A percentile compares a stretch with the other conserved stretches of the same genome.
These are phyloP conservation scores for Lipomyces lipofer DNA, from an alignment of 805 yeast genomes.

Conservation along the genomic window DNA sequence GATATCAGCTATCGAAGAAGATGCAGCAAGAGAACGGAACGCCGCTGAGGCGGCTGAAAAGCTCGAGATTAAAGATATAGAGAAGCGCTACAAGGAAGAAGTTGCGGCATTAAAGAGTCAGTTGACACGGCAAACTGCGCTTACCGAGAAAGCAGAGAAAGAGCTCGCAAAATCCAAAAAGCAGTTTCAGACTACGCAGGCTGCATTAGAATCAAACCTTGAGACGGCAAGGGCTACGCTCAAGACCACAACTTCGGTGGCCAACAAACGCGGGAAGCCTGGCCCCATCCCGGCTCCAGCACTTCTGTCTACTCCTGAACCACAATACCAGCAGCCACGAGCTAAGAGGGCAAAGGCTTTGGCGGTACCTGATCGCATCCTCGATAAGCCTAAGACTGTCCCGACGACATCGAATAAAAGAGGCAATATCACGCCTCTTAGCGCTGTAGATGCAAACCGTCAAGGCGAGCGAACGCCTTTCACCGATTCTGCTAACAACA, in stretches of 20 bases:
- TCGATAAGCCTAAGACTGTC: slow-evolving; percentile 26
- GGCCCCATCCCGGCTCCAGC: slow-evolving; percentile 2
- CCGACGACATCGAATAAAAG: slow-evolving; percentile 24
- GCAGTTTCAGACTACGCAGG: slow-evolving; percentile 12
- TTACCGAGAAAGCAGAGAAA: slow-evolving; percentile 15
- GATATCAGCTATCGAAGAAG: not conserved
- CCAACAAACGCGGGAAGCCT: slow-evolving; percentile 2
- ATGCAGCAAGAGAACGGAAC: not conserved
- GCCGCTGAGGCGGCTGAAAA: slow-evolving; percentile 11
- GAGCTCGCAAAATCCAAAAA: slow-evolving; percentile 14
- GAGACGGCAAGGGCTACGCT: slow-evolving; percentile 15
- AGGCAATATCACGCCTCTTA: slow-evolving; percentile 9
- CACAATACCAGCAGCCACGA: not conserved
- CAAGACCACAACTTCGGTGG: slow-evolving; percentile 5
- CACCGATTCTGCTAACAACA: not conserved
- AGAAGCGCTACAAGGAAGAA: slow-evolving; percentile 16
- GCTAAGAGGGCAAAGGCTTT: not conserved
- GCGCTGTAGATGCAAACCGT: slow-evolving; percentile 14
- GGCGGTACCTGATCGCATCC: slow-evolving; percentile 1
- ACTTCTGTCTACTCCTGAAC: slow-evolving; percentile 23
- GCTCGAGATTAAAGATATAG: slow-evolving; percentile 7
- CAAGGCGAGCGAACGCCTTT: not conserved
- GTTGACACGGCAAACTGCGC: slow-evolving; percentile 11
- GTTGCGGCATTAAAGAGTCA: slow-evolving; percentile 8
- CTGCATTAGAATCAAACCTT: slow-evolving; percentile 16